A percentile compares a stretch with the other conserved stretches of the same genome.
These are phyloP conservation scores for Osmanthus fragrans DNA, from an alignment of 257 asterid species.

Conservation along the genomic window DNA sequence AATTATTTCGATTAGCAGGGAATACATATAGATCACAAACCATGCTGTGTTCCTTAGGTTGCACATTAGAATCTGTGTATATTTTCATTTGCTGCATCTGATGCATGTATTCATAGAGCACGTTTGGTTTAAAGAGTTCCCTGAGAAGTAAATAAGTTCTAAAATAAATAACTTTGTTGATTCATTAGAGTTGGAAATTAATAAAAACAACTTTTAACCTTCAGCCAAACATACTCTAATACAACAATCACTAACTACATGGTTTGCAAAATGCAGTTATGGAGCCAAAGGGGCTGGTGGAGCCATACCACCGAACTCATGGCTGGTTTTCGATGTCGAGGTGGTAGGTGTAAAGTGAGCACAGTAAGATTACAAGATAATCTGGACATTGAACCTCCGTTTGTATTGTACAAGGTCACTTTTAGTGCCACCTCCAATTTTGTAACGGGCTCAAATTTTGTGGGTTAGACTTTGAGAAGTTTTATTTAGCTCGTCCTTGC, in stretches of 20 bases:
- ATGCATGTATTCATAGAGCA: neutral
- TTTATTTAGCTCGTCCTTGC: too few relatives aligned
- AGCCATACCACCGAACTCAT: conserved; percentile 75
- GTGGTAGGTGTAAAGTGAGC: conserved; percentile 60
- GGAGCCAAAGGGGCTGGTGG: conserved; percentile 62
- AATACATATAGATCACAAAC: neutral
- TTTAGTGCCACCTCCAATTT: neutral
- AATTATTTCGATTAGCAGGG: too few relatives aligned
- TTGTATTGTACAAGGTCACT: neutral
- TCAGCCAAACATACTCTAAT: neutral
- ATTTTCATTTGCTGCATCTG: neutral
- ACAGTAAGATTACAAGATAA: neutral
- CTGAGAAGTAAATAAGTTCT: too few relatives aligned
- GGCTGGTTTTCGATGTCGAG: conserved; percentile 91
- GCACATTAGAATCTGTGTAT: neutral
- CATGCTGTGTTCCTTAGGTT: neutral
- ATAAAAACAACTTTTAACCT: too few relatives aligned
- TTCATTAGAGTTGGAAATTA: neutral
- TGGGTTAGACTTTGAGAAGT: neutral
- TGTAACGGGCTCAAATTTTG: too few relatives aligned
- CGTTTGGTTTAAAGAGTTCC: neutral
- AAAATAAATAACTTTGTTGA: too few relatives aligned
- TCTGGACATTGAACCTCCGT: neutral
- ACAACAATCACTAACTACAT: neutral
- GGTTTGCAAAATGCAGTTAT: conserved; percentile 54